phyloP scores from a whole-genome alignment of 306 rosid species.

The Lathyrus sativus region DNA sequence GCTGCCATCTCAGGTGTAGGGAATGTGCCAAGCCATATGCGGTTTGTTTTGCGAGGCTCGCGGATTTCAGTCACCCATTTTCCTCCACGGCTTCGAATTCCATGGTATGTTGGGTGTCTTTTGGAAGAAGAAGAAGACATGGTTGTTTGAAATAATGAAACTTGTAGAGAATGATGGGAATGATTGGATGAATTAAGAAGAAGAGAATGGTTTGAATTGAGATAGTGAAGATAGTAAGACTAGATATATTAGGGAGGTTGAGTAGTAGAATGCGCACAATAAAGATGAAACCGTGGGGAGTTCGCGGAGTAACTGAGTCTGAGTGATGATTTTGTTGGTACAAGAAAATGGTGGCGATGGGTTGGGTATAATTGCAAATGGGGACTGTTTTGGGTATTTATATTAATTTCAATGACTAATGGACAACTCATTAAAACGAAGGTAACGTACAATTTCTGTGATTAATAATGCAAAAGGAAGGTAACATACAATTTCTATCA shows the following conservation, averaged over 20 bases:
- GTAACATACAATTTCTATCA: neutral
- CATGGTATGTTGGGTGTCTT: conserved; percentile 61
- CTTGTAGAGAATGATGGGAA: conserved; percentile 12
- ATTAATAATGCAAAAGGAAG: too few species aligned
- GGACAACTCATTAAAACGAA: conserved; percentile 7
- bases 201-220: neutral
- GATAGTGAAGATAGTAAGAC: neutral
- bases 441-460: too few species aligned
- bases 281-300: conserved; percentile 61
- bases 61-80: conserved; percentile 98
- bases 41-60: conserved; percentile 74
- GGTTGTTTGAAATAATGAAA: neutral
- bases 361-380: neutral
- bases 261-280: conserved; percentile 12
- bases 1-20: conserved; percentile 85
- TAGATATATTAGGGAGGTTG: neutral
- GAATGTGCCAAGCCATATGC: conserved; percentile 92
- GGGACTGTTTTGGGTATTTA: neutral
- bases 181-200: neutral
- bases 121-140: conserved; percentile 61
- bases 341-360: neutral
- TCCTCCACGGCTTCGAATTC: conserved; percentile 72
- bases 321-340: conserved; percentile 19
- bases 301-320: conserved; percentile 46
- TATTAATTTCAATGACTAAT: neutral